Conservation (phyloP, 2,329 filamentous ascomycete genomes). For the Zymoseptoria tritici region DNA sequence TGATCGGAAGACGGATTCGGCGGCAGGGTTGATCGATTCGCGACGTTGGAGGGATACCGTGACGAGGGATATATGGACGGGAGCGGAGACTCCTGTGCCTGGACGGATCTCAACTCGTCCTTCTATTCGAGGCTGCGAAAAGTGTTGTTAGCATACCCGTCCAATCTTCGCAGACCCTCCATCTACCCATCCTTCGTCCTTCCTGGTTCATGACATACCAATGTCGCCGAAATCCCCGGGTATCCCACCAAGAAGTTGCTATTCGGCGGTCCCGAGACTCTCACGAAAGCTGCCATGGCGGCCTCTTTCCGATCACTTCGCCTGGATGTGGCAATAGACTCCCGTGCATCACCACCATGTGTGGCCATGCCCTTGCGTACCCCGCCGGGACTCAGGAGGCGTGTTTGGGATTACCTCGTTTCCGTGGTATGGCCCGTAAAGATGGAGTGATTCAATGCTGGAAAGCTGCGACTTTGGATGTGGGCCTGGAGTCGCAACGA, state of each 20-base stretch:
- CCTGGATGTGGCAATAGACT: not conserved
- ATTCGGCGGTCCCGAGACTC: slow-evolving; percentile 95
- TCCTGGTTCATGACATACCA: slow-evolving; percentile 56
- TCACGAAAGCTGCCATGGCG: slow-evolving; percentile 65
- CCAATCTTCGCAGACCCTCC: not conserved
- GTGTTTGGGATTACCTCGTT: not conserved
- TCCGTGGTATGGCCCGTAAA: not conserved
- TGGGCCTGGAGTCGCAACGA: not conserved
- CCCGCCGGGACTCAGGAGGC: not conserved
- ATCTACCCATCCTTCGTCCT: not conserved
- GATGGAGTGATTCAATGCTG: not conserved
- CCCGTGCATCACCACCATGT: not conserved
- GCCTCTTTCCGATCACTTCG: slow-evolving; percentile 1
- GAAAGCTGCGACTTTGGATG: not conserved
- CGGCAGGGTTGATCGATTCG: slow-evolving; percentile 93
- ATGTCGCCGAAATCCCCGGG: slow-evolving; percentile 91
- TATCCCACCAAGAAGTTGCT: slow-evolving; percentile 95
- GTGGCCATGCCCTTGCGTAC: not conserved
- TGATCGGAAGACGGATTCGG: slow-evolving; percentile 88
- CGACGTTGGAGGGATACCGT: slow-evolving; percentile 88
- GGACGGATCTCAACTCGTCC: slow-evolving; percentile 96
- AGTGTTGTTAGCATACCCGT: slow-evolving; percentile 2
- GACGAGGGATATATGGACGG: slow-evolving; percentile 84
- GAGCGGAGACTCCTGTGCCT: slow-evolving; percentile 73
- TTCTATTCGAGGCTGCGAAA: slow-evolving; percentile 83